Conservation (phyloP, 192 early-diverging fungal species). For the Phlyctochytrium arcticum region DNA sequence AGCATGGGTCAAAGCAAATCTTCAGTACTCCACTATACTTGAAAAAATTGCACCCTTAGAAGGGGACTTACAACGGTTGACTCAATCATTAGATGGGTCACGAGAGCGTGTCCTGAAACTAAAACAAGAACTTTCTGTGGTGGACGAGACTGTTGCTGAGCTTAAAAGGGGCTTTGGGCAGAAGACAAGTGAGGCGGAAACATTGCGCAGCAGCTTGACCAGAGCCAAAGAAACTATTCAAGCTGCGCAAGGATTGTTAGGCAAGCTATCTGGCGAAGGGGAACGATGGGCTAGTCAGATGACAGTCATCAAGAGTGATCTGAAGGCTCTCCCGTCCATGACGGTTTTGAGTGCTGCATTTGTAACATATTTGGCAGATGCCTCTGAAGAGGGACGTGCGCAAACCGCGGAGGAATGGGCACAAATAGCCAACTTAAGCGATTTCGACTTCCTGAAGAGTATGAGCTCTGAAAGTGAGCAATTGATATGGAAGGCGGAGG, state of each 20-base stretch:
- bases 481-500: slow-evolving; percentile 50
- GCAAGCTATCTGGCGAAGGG: slow-evolving; percentile 57
- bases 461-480: slow-evolving; percentile 60
- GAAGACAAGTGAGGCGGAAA: slow-evolving; percentile 57
- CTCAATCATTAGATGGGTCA: slow-evolving; percentile 44
- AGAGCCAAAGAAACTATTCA: slow-evolving; percentile 42
- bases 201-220: slow-evolving; percentile 40
- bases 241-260: slow-evolving; percentile 46
- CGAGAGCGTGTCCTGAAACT: slow-evolving; percentile 38
- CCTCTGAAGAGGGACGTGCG: slow-evolving; percentile 43
- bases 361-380: slow-evolving; percentile 45
- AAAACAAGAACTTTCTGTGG: slow-evolving; percentile 43
- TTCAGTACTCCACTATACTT: slow-evolving; percentile 53
- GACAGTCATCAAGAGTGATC: slow-evolving; percentile 33
- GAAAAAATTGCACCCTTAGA: slow-evolving; percentile 54
- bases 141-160: slow-evolving; percentile 48
- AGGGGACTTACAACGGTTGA: slow-evolving; percentile 38
- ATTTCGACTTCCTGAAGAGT: slow-evolving; percentile 37
- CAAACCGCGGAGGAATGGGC: slow-evolving; percentile 36
- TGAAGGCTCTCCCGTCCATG: slow-evolving; percentile 37
- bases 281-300: slow-evolving; percentile 47
- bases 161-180: slow-evolving; percentile 48
- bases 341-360: slow-evolving; percentile 45
- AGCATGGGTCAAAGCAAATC: slow-evolving; percentile 60
- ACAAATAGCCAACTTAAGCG: slow-evolving; percentile 9